Percentiles rank a stretch among this genome's conserved stretches.
Conservation (phyloP, 2,329 filamentous ascomycete genomes). For the Calonectria pteridis region DNA sequence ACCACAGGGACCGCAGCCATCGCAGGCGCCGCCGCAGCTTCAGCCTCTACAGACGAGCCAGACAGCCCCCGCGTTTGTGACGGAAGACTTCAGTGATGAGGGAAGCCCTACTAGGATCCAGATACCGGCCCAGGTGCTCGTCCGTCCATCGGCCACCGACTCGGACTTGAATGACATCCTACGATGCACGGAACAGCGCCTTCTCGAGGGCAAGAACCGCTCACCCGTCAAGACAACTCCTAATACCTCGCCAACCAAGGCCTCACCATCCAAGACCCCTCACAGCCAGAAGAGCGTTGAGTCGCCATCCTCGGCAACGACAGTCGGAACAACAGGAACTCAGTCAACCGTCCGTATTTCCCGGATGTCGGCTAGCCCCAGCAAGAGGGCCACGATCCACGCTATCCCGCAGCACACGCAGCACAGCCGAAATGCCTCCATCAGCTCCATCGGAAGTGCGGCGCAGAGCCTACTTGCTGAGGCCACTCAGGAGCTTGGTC, state of each 20-base stretch:
- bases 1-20: background rate
- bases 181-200: slow-evolving; percentile 64
- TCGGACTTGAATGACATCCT: slow-evolving; percentile 65
- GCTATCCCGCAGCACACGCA: slow-evolving; percentile 30
- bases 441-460: slow-evolving; percentile 50
- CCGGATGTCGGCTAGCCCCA: slow-evolving; percentile 44
- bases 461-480: slow-evolving; percentile 57
- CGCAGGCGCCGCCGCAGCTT: background rate
- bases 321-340: slow-evolving; percentile 40
- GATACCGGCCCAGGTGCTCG: slow-evolving; percentile 32
- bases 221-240: slow-evolving; percentile 48
- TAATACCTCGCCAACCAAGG: slow-evolving; percentile 43
- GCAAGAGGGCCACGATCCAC: slow-evolving; percentile 42
- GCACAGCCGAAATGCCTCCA: slow-evolving; percentile 43
- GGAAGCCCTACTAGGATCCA: slow-evolving; percentile 24
- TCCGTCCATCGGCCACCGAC: slow-evolving; percentile 53
- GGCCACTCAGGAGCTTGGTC: slow-evolving; percentile 51
- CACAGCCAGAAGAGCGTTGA: slow-evolving; percentile 43
- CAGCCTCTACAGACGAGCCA: slow-evolving; percentile 34
- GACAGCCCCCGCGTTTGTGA: slow-evolving; percentile 36
- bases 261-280: slow-evolving; percentile 45
- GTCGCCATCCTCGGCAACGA: slow-evolving; percentile 38
- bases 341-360: slow-evolving; percentile 35
- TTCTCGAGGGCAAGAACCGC: slow-evolving; percentile 54
- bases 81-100: slow-evolving; percentile 28